These are phyloP conservation scores for Emmonsiellopsis sp. DNA, from an alignment of 2,329 filamentous ascomycete species.

Conservation along the genomic window DNA sequence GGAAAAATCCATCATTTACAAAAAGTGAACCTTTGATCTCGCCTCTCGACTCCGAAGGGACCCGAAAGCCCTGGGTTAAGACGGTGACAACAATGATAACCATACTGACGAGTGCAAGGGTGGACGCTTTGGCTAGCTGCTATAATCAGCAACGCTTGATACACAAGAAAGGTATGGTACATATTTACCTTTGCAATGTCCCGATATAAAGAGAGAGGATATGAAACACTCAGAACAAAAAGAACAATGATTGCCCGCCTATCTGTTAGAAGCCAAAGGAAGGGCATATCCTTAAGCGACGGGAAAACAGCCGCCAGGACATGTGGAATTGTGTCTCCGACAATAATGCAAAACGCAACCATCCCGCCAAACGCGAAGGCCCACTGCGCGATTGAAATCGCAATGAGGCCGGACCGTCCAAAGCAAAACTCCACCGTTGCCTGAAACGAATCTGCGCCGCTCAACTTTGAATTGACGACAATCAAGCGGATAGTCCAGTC, in stretches of 20 bases:
- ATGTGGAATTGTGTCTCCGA: constrained; percentile 91
- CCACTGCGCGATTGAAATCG: constrained; percentile 90
- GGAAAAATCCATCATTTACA: constrained; percentile 72
- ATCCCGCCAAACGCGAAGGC: constrained; percentile 97
- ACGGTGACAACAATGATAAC: constrained; percentile 79
- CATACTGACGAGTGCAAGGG: constrained; percentile 89
- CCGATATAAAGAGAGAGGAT: constrained; percentile 82
- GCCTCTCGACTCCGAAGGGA: constrained; percentile 63
- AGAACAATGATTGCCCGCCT: constrained; percentile 78
- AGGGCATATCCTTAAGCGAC: constrained; percentile 57
- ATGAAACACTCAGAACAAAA: constrained; percentile 77
- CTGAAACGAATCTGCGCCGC: constrained; percentile 88
- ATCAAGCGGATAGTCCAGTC: constrained; percentile 98
- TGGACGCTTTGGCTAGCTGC: constrained; percentile 90
- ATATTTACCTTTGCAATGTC: constrained; percentile 90
- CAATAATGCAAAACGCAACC: constrained; percentile 95
- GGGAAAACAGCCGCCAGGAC: constrained; percentile 79
- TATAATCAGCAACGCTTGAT: constrained; percentile 21
- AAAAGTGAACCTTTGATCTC: constrained; percentile 56
- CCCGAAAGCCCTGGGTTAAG: constrained; percentile 68
- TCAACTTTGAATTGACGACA: constrained; percentile 94
- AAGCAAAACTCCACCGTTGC: constrained; percentile 95
- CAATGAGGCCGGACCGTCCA: constrained; percentile 74
- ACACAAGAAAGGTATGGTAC: background rate
- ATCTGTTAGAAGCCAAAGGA: constrained; percentile 74